Evolutionary conservation across 805 yeast genomes (phyloP), one percentile per base, ranked within the genome.

Genomic region (Kurtzmaniella fragi): DNA sequence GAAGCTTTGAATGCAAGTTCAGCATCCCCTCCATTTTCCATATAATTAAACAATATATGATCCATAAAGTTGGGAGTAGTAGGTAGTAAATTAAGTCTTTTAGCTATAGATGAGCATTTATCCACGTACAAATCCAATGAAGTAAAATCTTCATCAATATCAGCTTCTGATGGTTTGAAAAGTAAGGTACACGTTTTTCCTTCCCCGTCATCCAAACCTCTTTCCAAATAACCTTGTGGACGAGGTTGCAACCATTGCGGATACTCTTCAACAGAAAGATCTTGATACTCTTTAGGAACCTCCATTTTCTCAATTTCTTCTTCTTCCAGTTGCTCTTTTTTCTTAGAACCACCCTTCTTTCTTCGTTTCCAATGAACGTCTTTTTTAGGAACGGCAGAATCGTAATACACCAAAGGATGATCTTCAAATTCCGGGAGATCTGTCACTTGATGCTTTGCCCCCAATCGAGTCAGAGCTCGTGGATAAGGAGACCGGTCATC

Each of bases 21-120:
- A 1, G 62, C 52, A 49, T 85, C 71, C 39, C 82, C 86, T 14
- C 70, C 51, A 32, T 62, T 49, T 3, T 70, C 71, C 61, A 84
- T 53, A 34, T 82, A 68, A 4, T 72, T 70, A 40, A 77, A 68
- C 32, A 87, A 56, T 13, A 84, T 70, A 2, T 82, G 78, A 62
- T 93, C 98, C 44, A 86, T 61, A 49, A 91, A 89, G 53, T 91
- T 90, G 1, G 95, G 89, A 1, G 95, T 77, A 14, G 75, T 74
- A 0, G 82, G 77, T 13, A 73, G 54, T 34, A 91, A 55, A 0
- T 64, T 68, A 11, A 90, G 57, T 4, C 58, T 54, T 6, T 64
- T 61, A 0, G 96, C 93, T 34, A 76, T 63, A 0, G 76, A 74
- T 2, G 61, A 64, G 49, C 90, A 81, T 14, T 61, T 59, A 5